phyloP scores from a whole-genome alignment of 805 yeast species.

The Candida ipomoeae region DNA sequence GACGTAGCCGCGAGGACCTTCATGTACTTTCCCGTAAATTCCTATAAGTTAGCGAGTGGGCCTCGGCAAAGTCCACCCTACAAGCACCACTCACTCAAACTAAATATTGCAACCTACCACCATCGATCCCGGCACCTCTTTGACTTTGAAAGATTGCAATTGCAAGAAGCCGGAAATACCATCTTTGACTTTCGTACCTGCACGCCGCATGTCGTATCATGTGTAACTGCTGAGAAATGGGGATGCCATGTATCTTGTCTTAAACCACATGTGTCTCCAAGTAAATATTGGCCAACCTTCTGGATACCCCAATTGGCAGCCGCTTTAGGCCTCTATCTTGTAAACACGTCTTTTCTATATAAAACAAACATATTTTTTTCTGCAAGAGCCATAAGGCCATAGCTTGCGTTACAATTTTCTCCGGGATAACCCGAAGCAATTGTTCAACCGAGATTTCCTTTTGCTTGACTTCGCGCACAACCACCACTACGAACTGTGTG shows the following conservation, averaged over 20 bases:
- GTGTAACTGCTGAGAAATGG: background rate
- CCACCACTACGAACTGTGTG: background rate
- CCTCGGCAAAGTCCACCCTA: too few species aligned
- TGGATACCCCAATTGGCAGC: background rate
- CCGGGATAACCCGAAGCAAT: background rate
- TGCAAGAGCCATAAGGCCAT: too few species aligned
- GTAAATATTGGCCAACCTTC: background rate
- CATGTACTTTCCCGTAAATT: constrained; percentile 4
- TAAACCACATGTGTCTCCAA: background rate
- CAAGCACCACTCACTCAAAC: too few species aligned
- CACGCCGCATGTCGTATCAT: background rate
- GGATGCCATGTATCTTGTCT: background rate
- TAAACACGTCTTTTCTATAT: too few species aligned
- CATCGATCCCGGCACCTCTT: too few species aligned
- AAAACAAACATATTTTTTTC: background rate
- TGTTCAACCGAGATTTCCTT: background rate
- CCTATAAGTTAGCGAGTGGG: background rate
- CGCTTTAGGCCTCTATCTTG: too few species aligned
- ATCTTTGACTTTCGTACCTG: background rate
- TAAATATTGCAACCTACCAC: too few species aligned
- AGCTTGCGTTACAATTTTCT: background rate
- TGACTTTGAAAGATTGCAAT: too few species aligned
- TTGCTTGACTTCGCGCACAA: constrained; percentile 2
- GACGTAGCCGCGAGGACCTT: constrained; percentile 2
- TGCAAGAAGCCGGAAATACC: background rate